These are phyloP conservation scores for Candida sithepensis DNA, from an alignment of 805 yeast genomes.

Conservation along the genomic window DNA sequence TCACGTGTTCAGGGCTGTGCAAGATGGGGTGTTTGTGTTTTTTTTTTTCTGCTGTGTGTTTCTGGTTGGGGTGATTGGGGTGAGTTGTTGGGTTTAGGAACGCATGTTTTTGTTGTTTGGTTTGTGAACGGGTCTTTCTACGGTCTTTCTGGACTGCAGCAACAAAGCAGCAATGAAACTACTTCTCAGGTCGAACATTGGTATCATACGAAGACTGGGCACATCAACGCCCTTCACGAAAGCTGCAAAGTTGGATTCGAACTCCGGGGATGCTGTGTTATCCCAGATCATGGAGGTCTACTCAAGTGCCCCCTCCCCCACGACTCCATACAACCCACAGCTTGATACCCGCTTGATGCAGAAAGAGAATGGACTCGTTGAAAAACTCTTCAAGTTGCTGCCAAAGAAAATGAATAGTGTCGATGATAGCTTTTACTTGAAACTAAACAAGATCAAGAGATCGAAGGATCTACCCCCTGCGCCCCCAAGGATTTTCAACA, in stretches of 20 bases:
- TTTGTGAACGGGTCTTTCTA: too few species aligned
- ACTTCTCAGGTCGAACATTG: background rate
- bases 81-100: too few species aligned
- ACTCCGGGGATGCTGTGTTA: background rate
- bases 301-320: background rate
- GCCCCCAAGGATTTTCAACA: slow-evolving; percentile 8
- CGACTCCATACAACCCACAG: background rate
- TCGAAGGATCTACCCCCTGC: background rate
- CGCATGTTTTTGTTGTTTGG: too few species aligned
- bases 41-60: too few species aligned
- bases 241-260: background rate
- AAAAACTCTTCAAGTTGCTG: slow-evolving; percentile 1
- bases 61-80: too few species aligned
- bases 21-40: too few species aligned
- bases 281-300: background rate
- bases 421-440: background rate
- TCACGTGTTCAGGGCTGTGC: too few species aligned
- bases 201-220: background rate
- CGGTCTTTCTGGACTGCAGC: too few species aligned
- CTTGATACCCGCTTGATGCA: background rate
- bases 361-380: background rate
- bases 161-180: background rate
- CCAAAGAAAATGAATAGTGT: background rate
- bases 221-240: background rate
- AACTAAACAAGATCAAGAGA: background rate